Base-by-base conservation (phyloP, 2,329 filamentous ascomycete genomes). In the Endothia cerciana region DNA sequence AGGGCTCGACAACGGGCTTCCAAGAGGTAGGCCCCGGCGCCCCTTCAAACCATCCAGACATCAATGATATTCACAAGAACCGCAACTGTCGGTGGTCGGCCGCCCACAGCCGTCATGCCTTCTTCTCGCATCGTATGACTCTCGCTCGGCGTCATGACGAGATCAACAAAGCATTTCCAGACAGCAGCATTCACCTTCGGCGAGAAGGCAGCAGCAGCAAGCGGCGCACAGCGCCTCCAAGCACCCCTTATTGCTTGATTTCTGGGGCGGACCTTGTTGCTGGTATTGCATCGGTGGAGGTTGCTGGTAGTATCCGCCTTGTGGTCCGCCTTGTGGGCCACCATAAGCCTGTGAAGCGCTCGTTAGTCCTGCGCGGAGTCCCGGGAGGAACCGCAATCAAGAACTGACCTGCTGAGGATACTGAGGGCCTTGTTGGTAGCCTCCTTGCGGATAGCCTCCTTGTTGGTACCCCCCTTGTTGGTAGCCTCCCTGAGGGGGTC, bases 131-230 rank as follows among this genome's bases (percentile, higher is more conserved):
- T 25, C 13, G 1, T 25, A 10, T 10, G 7, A 25, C 8, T 25
- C 45, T 49, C 45, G 45, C n/a, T 11, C 19, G n/a, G 45, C 45
- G 45, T 4, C 6, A 11, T 22, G 4, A 25, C n/a, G 22, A 10
- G 45, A 40, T 59, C 79, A 77, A 71, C 75, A 79, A 74, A 81
- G 83, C 51, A 82, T 80, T 55, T 76, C 75, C 69, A 81, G 5
- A 10, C 33, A 82, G 69, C 79, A 80, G 69, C 84, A 82, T 59
- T 79, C 78, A 69, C 84, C 80, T 69, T 83, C 6, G 33, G 10
- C 82, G 69, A 80, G 62, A 82, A 76, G 70, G 81, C 84, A 84
- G 71, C 81, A 83, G 73, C 82, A 83, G 38, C 82, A 70, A 19
- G 78, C 75, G 30, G 81, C 82, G 13, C 85, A 73, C 73, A 81